These are phyloP conservation scores for Cercospora sp. DNA, from an alignment of 2,329 filamentous ascomycete genomes.

Conservation along the genomic window DNA sequence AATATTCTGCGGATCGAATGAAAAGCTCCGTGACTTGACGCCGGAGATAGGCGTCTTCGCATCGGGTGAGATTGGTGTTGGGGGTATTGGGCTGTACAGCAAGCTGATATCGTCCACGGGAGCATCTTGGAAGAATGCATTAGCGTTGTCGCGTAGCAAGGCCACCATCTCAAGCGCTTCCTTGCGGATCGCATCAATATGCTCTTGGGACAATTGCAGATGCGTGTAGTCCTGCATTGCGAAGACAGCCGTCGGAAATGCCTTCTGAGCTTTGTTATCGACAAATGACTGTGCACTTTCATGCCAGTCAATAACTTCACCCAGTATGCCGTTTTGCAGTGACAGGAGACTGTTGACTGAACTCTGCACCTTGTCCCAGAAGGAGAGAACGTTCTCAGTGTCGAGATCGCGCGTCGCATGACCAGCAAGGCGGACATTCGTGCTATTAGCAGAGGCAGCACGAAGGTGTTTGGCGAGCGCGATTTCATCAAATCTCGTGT, in stretches of 20 bases:
- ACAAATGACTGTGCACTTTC: slow-evolving; percentile 89
- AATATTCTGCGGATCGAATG: slow-evolving; percentile 73
- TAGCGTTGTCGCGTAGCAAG: slow-evolving; percentile 75
- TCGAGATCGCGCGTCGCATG: slow-evolving; percentile 64
- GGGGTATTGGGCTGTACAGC: slow-evolving; percentile 77
- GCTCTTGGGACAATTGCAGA: slow-evolving; percentile 73
- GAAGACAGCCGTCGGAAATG: slow-evolving; percentile 59
- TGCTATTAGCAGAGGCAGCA: slow-evolving; percentile 51
- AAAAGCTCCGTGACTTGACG: slow-evolving; percentile 64
- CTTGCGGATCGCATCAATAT: slow-evolving; percentile 70
- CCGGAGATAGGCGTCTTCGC: slow-evolving; percentile 49
- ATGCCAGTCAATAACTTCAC: slow-evolving; percentile 92
- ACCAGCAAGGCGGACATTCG: slow-evolving; percentile 26
- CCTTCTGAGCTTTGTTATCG: slow-evolving; percentile 76
- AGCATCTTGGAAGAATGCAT: slow-evolving; percentile 79
- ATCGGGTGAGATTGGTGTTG: slow-evolving; percentile 67
- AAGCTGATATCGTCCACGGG: slow-evolving; percentile 89
- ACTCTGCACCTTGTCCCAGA: slow-evolving; percentile 85
- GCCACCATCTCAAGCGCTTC: slow-evolving; percentile 80
- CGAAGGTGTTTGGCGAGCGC: slow-evolving; percentile 74
- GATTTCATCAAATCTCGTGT: slow-evolving; percentile 68
- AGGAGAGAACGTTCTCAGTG: slow-evolving; percentile 74
- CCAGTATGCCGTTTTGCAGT: slow-evolving; percentile 71
- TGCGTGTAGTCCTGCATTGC: slow-evolving; percentile 65
- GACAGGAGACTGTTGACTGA: slow-evolving; percentile 76